phyloP scores from a whole-genome alignment of 495 filamentous ascomycete genomes.

The Pseudomonodictys pantanalensis region DNA sequence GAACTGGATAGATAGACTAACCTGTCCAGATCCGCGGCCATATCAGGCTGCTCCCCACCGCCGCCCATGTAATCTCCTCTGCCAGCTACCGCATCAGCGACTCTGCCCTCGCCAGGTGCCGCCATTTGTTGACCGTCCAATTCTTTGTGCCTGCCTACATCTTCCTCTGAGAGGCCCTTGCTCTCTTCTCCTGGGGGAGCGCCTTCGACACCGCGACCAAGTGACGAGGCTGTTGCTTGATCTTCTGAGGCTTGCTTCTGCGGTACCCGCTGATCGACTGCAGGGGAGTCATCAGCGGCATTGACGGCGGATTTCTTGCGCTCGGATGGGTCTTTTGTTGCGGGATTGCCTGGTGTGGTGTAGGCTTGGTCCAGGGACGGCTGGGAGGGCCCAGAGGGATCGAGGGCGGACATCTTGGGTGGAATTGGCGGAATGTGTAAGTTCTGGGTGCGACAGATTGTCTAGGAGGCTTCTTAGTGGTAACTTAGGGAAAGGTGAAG shows the following conservation, averaged over 20 bases:
- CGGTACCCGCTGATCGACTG: slow-evolving; percentile 36
- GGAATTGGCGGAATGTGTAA: neutral
- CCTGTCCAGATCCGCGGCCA: slow-evolving; percentile 45
- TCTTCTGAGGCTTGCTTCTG: slow-evolving; percentile 25
- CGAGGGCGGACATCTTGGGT: slow-evolving; percentile 27
- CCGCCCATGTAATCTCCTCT: slow-evolving; percentile 27
- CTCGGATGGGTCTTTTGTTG: slow-evolving; percentile 40
- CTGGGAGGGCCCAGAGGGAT: slow-evolving; percentile 36
- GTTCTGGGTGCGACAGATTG: neutral
- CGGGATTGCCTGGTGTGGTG: slow-evolving; percentile 41
- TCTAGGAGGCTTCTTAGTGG: neutral
- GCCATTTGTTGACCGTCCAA: slow-evolving; percentile 44
- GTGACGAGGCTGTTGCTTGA: slow-evolving; percentile 24
- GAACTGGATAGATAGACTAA: slow-evolving; percentile 13
- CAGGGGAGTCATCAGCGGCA: slow-evolving; percentile 10
- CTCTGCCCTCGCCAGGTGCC: slow-evolving; percentile 40
- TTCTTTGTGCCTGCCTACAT: slow-evolving; percentile 40
- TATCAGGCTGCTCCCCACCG: slow-evolving; percentile 37
- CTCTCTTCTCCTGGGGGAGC: slow-evolving; percentile 38
- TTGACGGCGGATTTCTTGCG: slow-evolving; percentile 19
- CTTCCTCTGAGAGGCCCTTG: slow-evolving; percentile 35
- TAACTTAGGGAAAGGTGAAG: neutral
- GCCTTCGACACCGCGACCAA: slow-evolving; percentile 40
- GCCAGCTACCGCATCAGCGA: slow-evolving; percentile 38
- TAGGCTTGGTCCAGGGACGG: slow-evolving; percentile 39